Conservation (phyloP, 257 asterid genomes). For the Paraleonurus japonicus region DNA sequence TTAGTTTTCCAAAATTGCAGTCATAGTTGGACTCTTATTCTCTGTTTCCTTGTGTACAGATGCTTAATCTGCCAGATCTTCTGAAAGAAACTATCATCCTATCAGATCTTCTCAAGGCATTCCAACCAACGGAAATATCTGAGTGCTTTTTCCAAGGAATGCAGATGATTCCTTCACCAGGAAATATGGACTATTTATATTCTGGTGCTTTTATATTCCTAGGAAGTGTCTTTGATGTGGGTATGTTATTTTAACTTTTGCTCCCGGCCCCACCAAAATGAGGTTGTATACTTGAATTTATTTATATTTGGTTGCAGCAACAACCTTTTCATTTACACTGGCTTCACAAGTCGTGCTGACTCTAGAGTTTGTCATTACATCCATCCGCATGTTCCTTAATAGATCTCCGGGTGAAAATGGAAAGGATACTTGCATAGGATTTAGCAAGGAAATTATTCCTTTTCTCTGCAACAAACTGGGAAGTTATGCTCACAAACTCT, state of each 20-base stretch:
- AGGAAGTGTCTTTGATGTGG: constrained; percentile 56
- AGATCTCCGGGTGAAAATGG: constrained; percentile 39
- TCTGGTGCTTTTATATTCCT: constrained; percentile 63
- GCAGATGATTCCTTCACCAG: constrained; percentile 56
- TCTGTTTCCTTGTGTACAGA: constrained; percentile 41
- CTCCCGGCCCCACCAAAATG: not conserved
- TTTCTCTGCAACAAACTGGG: constrained; percentile 63
- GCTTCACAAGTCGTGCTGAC: constrained; percentile 72
- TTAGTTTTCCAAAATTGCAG: constrained; percentile 18
- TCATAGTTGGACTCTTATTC: constrained; percentile 9
- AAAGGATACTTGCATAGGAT: constrained; percentile 36
- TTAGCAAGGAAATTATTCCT: constrained; percentile 51
- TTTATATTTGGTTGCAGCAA: constrained; percentile 47
- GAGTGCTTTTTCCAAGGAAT: constrained; percentile 52
- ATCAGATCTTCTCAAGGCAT: constrained; percentile 62
- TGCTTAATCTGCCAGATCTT: constrained; percentile 57
- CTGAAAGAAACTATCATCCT: constrained; percentile 52
- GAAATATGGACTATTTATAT: constrained; percentile 61
- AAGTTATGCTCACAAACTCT: constrained; percentile 55
- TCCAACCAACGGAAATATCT: constrained; percentile 58
- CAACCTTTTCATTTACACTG: constrained; percentile 61
- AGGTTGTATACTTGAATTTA: constrained; percentile 8
- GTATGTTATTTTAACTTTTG: constrained; percentile 41
- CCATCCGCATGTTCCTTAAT: constrained; percentile 51
- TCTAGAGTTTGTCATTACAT: constrained; percentile 51